These are phyloP conservation scores for Penicillium silybi DNA, from an alignment of 495 filamentous ascomycete species.

Conservation along the genomic window DNA sequence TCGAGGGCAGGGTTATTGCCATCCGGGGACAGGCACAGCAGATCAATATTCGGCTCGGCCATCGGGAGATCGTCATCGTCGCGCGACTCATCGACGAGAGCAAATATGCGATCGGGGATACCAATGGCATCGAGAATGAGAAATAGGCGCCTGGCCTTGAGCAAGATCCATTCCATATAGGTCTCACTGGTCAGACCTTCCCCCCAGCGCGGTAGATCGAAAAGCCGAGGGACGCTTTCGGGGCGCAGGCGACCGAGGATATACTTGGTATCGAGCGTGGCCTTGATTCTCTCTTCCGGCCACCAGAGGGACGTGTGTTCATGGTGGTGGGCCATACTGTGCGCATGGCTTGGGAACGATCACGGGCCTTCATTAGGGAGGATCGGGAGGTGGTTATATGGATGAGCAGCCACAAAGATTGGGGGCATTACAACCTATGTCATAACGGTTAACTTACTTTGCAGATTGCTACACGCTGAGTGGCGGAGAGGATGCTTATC, in stretches of 20 bases:
- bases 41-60: constrained; percentile 63
- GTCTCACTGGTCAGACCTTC: constrained; percentile 85
- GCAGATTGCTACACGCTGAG: constrained; percentile 5
- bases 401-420: not conserved
- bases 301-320: constrained; percentile 61
- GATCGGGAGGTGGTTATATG: not conserved
- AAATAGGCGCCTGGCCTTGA: constrained; percentile 74
- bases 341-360: constrained; percentile 15
- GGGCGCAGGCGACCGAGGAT: constrained; percentile 63
- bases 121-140: constrained; percentile 77
- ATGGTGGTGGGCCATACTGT: constrained; percentile 25
- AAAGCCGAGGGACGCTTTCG: constrained; percentile 60
- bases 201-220: constrained; percentile 73
- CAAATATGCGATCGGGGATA: constrained; percentile 80
- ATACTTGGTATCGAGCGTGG: constrained; percentile 66
- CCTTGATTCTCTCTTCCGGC: constrained; percentile 71
- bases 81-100: constrained; percentile 77
- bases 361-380: not conserved
- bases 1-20: constrained; percentile 60
- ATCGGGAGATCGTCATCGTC: constrained; percentile 88
- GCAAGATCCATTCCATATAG: constrained; percentile 88
- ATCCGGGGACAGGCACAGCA: constrained; percentile 56
- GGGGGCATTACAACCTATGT: not conserved
- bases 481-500: constrained; percentile 34
- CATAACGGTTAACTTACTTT: constrained; percentile 1